Evolutionary conservation across 371 early-diverging fungal genomes (phyloP), one percentile per base, ranked within the genome.

Genomic region (Syncephalis plumigaleata): DNA sequence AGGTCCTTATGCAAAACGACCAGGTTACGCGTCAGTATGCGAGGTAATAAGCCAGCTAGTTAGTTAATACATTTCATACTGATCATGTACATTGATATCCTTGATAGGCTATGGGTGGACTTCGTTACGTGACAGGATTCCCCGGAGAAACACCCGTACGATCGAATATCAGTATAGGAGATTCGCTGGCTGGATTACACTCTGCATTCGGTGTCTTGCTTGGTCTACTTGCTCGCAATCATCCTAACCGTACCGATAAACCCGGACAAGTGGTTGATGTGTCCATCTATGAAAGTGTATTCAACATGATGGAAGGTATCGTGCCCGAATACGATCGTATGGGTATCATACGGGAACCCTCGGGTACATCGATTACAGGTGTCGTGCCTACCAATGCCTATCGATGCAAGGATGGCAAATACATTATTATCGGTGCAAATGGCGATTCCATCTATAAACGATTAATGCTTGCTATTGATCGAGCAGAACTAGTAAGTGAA

Each of bases 391-490:
- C 71, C 11, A 67, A 69, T 38, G 70, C 68, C 0, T 73, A 70
- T 52, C 67, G 59, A n/a, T 71, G 69, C 53, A 58, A 56, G 36
- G 67, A 66, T 44, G 63, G 64, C 20, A 63, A 66, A 36, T 61
- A 65, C 53, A 66, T 73, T 5, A 71, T 73, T 39, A 73, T 73
- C 46, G 73, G 73, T 16, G 73, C 68, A n/a, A 73, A 73, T 45
- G 70, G 71, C 4, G 70, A 70, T 49, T 66, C 68, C 36, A 71
- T 73, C 31, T 73, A 68, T 45, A 62, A 69, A 39, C 56, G 73
- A n/a, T 54, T 73, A 5, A 71, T 70, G 70, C 46, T 46, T 21
- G 62, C 66, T 1, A 64, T 63, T 42, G 67, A 65, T 16, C 56
- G 73, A 38, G 54, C 56, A 20, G 73, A 73, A 49, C 44, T 73